Evolutionary conservation across 331 rosid species (phyloP), one percentile per base, ranked within the genome.

Genomic region (Saraca asoca): DNA sequence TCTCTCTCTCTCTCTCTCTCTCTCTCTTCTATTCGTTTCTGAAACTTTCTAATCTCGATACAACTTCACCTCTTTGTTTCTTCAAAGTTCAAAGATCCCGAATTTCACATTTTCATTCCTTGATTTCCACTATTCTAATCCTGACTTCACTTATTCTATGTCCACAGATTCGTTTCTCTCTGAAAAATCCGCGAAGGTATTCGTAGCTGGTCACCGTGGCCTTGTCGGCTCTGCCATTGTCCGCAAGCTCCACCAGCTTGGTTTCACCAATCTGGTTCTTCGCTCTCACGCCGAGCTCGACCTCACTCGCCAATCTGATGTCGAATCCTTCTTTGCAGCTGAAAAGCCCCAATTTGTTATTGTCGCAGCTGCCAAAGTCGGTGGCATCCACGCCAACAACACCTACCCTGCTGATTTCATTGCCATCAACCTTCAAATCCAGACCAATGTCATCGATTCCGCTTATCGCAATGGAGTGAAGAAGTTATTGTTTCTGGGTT

Each of bases 351-450:
- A 68, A 62, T 94, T 76, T 79, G 89, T 83, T 6, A 78, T 94
- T 65, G 89, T 90, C 59, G 90, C 96, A 15, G 99, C 97, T 0
- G 99, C 99, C 17, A 94, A 94, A 82, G 97, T 94, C 34, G 99
- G 99, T 11, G 99, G 97, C 31, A 94, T 94, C 65, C 96, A 94
- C 72, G 99, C 99, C 54, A 94, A 94, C 80, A 94, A 75, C 67
- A 94, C 97, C 7, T 88, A 94, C 71, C 97, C 98, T 0, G 97
- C 98, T 2, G 96, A 90, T 65, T 94, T 94, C 84, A 94, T 94
- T 71, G 48, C 81, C 67, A 60, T 90, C 72, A 94, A 90, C 81
- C 96, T 94, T 70, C 97, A 94, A 76, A 94, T 94, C 77, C 99
- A 94, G 72, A 90, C 91, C 31, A 94, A 94, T 17, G 80, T 94